phyloP scores from a whole-genome alignment of 257 asterid species.

The Vinca minor region DNA sequence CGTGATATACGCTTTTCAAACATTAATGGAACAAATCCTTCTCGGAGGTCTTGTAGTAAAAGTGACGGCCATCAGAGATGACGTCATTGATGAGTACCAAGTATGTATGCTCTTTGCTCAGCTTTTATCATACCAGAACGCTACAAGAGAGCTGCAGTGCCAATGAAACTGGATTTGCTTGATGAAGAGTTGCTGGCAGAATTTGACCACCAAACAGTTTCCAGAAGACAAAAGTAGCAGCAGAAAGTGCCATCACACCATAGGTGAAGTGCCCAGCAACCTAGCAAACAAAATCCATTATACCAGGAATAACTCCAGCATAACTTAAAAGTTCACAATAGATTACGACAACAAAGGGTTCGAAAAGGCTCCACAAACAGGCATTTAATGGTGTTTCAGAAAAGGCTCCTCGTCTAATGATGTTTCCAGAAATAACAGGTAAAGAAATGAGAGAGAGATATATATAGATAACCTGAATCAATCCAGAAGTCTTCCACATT shows the following conservation, averaged over 20 bases:
- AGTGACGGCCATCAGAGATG: neutral
- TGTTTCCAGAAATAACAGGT: neutral
- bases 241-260: slow-evolving; percentile 95
- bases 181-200: slow-evolving; percentile 81
- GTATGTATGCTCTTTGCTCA: slow-evolving; percentile 1
- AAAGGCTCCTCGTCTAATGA: neutral
- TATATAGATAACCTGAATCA: slow-evolving; percentile 1
- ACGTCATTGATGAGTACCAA: neutral
- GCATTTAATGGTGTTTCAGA: neutral
- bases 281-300: slow-evolving; percentile 34
- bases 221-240: slow-evolving; percentile 97
- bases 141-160: slow-evolving; percentile 99
- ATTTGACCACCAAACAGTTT: slow-evolving; percentile 65
- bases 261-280: slow-evolving; percentile 95
- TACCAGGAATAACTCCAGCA: slow-evolving; percentile 6
- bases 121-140: slow-evolving; percentile 63
- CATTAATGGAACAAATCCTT: no score
- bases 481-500: neutral
- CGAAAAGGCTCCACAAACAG: no score
- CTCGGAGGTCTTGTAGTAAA: neutral
- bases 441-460: neutral
- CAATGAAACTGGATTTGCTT: slow-evolving; percentile 82
- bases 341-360: neutral
- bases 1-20: no score
- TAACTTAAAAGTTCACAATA: neutral